phyloP scores from a whole-genome alignment of 1,284 basidiomycete genomes.

The Leccinum pseudoinsigne region DNA sequence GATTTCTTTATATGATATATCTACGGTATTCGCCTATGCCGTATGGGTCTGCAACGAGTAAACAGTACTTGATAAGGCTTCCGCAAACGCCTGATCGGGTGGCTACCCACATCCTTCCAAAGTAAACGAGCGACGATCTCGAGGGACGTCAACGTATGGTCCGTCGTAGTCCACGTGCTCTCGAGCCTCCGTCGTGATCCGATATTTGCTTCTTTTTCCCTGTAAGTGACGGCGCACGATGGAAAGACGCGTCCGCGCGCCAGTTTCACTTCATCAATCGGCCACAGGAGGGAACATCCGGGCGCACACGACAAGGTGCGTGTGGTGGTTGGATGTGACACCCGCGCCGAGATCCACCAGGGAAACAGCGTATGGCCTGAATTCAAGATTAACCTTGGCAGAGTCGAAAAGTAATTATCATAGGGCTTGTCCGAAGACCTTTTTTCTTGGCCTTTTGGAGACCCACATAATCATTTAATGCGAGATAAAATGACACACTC shows the following conservation, averaged over 20 bases:
- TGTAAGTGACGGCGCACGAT: background rate
- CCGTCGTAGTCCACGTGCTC: slow-evolving; percentile 6
- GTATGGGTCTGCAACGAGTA: slow-evolving; percentile 2
- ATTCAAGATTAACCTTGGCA: slow-evolving; percentile 31
- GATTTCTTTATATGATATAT: slow-evolving; percentile 10
- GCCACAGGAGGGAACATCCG: background rate
- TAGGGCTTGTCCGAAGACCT: slow-evolving; percentile 12
- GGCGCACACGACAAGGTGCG: background rate
- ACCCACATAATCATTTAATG: slow-evolving; percentile 22
- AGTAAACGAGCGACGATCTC: slow-evolving; percentile 21
- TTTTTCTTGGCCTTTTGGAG: slow-evolving; percentile 8
- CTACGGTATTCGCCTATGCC: slow-evolving; percentile 12
- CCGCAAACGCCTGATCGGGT: slow-evolving; percentile 14
- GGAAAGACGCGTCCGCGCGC: background rate
- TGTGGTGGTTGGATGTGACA: background rate
- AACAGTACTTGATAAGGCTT: slow-evolving; percentile 2
- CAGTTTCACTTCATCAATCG: background rate
- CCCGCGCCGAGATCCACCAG: slow-evolving; percentile 19
- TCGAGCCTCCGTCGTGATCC: slow-evolving; percentile 10
- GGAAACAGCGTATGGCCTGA: slow-evolving; percentile 1
- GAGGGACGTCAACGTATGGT: slow-evolving; percentile 13
- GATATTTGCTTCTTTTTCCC: slow-evolving; percentile 10
- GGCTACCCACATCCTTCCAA: slow-evolving; percentile 29
- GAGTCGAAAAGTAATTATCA: slow-evolving; percentile 12
- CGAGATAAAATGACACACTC: slow-evolving; percentile 22